These are phyloP conservation scores for Coemansia sp. DNA, from an alignment of 192 early-diverging fungal species.

Conservation along the genomic window DNA sequence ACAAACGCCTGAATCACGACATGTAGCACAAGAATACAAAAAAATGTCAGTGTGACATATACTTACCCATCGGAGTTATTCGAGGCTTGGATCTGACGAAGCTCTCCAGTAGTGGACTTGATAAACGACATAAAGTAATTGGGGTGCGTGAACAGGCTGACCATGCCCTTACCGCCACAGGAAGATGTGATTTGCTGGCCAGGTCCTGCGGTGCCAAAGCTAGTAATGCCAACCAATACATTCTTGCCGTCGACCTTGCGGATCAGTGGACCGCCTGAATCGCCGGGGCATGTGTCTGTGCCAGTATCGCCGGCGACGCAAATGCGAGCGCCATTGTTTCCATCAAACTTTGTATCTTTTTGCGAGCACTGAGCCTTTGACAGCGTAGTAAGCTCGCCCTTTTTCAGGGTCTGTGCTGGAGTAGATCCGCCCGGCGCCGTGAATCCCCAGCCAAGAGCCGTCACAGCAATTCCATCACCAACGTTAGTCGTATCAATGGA, in stretches of 20 bases:
- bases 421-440: slow-evolving; percentile 31
- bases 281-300: slow-evolving; percentile 55
- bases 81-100: slow-evolving; percentile 33
- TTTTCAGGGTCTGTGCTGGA: slow-evolving; percentile 39
- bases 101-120: slow-evolving; percentile 37
- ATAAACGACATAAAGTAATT: slow-evolving; percentile 55
- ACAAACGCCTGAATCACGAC: neutral
- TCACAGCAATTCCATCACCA: slow-evolving; percentile 45
- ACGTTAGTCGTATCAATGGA: slow-evolving; percentile 24
- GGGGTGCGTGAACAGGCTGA: slow-evolving; percentile 55
- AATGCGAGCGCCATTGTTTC: slow-evolving; percentile 47
- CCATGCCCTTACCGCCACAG: slow-evolving; percentile 53
- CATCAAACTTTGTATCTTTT: slow-evolving; percentile 49
- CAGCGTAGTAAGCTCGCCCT: slow-evolving; percentile 36
- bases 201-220: slow-evolving; percentile 54
- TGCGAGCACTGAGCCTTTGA: slow-evolving; percentile 39
- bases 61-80: slow-evolving; percentile 37
- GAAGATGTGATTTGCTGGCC: slow-evolving; percentile 32
- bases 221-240: slow-evolving; percentile 54
- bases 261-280: slow-evolving; percentile 59
- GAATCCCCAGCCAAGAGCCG: slow-evolving; percentile 56
- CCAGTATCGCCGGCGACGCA: slow-evolving; percentile 52
- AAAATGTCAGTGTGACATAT: neutral
- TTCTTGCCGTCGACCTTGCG: slow-evolving; percentile 43
- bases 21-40: neutral